Conservation (phyloP, 139 green algal genomes). For the Picochlorum sp. region DNA sequence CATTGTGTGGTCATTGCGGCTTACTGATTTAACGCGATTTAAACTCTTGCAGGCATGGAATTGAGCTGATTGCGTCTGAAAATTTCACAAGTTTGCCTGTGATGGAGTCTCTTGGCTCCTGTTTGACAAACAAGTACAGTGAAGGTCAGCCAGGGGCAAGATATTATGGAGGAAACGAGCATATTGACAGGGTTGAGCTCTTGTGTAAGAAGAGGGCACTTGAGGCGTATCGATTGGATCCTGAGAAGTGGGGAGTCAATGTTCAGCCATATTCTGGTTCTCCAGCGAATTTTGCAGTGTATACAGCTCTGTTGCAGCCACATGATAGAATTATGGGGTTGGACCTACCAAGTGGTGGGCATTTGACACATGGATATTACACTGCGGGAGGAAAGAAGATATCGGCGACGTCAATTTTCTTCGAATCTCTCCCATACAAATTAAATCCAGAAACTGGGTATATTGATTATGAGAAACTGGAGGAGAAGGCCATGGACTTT, state of each 20-base stretch:
- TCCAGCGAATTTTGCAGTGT: slow-evolving; percentile 96
- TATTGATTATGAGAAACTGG: slow-evolving; percentile 78
- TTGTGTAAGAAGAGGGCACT: slow-evolving; percentile 46
- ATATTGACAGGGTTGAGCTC: slow-evolving; percentile 73
- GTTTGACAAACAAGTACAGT: slow-evolving; percentile 97
- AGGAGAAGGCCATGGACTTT: slow-evolving; percentile 79
- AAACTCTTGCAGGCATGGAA: slow-evolving; percentile 67
- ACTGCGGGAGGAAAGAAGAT: slow-evolving; percentile 76
- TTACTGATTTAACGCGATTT: neutral
- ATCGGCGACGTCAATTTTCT: slow-evolving; percentile 80
- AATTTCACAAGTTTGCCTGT: slow-evolving; percentile 93
- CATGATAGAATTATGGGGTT: slow-evolving; percentile 85
- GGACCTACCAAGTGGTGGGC: slow-evolving; percentile 74
- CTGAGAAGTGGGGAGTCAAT: slow-evolving; percentile 71
- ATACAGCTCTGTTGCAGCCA: slow-evolving; percentile 72
- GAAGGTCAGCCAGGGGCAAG: slow-evolving; percentile 87
- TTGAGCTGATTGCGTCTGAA: slow-evolving; percentile 96
- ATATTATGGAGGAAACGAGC: slow-evolving; percentile 97
- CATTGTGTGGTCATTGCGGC: neutral
- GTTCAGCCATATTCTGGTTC: slow-evolving; percentile 71
- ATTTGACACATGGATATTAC: slow-evolving; percentile 90
- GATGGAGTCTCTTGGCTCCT: slow-evolving; percentile 91
- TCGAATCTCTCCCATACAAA: slow-evolving; percentile 89
- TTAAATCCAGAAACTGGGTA: slow-evolving; percentile 68
- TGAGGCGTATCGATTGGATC: slow-evolving; percentile 57